Percentiles rank a stretch among this genome's conserved stretches.
Conservation (phyloP, 805 yeast genomes). For the Candida jianshihensis region DNA sequence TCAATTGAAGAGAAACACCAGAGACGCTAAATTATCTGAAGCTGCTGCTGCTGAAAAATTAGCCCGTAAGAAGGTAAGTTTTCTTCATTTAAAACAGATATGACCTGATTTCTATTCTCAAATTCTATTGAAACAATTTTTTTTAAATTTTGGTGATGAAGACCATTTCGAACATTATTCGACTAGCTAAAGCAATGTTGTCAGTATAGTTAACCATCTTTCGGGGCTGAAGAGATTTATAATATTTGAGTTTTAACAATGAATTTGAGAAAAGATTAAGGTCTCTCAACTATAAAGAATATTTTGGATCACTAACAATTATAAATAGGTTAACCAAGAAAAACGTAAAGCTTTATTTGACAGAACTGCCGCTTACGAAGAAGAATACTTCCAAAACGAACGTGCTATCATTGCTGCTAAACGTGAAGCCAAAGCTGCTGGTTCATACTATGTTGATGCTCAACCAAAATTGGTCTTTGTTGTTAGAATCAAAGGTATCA, state of each 20-base stretch:
- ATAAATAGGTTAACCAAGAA: constrained; percentile 39
- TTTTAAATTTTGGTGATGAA: constrained; percentile 34
- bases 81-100: neutral
- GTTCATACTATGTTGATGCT: constrained; percentile 92
- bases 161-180: constrained; percentile 34
- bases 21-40: constrained; percentile 69
- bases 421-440: constrained; percentile 91
- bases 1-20: constrained; percentile 75
- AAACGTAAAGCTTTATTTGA: constrained; percentile 71
- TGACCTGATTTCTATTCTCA: neutral
- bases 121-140: neutral
- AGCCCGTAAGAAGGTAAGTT: constrained; percentile 78
- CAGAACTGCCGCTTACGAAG: constrained; percentile 94
- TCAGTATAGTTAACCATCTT: constrained; percentile 69
- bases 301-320: constrained; percentile 10
- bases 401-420: constrained; percentile 79
- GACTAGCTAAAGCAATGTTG: constrained; percentile 71
- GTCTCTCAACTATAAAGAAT: neutral
- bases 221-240: constrained; percentile 50
- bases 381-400: constrained; percentile 91
- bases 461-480: constrained; percentile 92
- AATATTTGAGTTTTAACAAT: neutral
- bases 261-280: neutral
- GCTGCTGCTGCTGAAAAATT: constrained; percentile 74
- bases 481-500: constrained; percentile 98